A percentile compares a stretch with the other conserved stretches of the same genome.
Evolutionary conservation across 2,329 filamentous ascomycete genomes (phyloP).

Genomic region (Penicillium sp.): DNA sequence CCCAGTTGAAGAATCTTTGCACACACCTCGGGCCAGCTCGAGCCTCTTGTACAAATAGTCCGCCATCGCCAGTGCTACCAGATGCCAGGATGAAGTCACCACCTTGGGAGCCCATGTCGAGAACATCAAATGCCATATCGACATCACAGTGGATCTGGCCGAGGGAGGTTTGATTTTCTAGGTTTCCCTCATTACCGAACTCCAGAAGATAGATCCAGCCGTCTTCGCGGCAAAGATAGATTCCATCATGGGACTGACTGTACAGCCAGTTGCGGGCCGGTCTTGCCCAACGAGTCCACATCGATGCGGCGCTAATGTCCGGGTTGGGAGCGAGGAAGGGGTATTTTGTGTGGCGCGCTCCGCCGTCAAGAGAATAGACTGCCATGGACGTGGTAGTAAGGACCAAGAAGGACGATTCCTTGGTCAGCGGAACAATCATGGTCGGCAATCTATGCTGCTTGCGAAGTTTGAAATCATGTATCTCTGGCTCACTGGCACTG

Average conservation of each 20-base stretch:
- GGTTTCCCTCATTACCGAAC: conserved; percentile 57
- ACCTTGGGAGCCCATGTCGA: conserved; percentile 61
- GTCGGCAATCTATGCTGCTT: conserved; percentile 59
- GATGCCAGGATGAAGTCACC: conserved; percentile 79
- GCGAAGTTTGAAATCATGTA: conserved; percentile 32
- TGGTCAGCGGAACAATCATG: conserved; percentile 69
- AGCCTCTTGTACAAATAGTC: conserved; percentile 69
- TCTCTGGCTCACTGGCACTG: conserved; percentile 24
- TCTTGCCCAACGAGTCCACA: conserved; percentile 85
- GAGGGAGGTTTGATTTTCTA: conserved; percentile 58
- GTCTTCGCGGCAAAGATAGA: conserved; percentile 87
- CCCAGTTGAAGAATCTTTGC: conserved; percentile 64
- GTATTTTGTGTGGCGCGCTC: conserved; percentile 30
- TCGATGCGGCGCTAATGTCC: conserved; percentile 43
- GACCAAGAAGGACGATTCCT: conserved; percentile 69
- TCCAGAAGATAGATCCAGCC: conserved; percentile 74
- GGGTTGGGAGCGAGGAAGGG: conserved; percentile 29
- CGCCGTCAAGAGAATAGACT: conserved; percentile 45
- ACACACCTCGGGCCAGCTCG: conserved; percentile 56
- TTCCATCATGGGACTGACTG: conserved; percentile 67
- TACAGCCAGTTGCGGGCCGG: conserved; percentile 67
- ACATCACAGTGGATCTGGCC: conserved; percentile 72
- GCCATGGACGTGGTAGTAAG: conserved; percentile 62
- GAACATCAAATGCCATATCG: conserved; percentile 75
- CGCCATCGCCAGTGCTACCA: conserved; percentile 75